A percentile compares a stretch with the other conserved stretches of the same genome.
phyloP scores from a whole-genome alignment of 23 red algal species.

The Rhodosorus marinus region DNA sequence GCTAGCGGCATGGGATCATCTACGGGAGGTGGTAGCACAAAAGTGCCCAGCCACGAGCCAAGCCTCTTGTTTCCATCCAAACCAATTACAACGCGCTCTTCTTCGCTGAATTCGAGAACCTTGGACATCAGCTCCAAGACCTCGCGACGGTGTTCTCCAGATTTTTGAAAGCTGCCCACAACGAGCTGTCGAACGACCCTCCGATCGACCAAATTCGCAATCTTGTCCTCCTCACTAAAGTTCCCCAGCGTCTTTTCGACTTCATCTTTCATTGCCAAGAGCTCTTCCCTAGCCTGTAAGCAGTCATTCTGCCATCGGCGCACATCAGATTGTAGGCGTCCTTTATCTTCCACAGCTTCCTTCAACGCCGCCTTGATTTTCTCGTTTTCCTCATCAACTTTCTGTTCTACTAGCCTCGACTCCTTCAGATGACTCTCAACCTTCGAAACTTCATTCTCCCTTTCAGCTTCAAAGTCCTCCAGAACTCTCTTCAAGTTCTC shows the following conservation, averaged over 20 bases:
- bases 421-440: not conserved
- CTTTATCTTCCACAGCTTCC: not conserved
- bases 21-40: conserved; percentile 38
- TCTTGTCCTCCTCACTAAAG: conserved; percentile 4
- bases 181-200: conserved; percentile 57
- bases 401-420: not conserved
- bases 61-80: conserved; percentile 29
- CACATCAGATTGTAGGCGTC: not conserved
- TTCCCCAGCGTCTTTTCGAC: not conserved
- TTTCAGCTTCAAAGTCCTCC: not conserved
- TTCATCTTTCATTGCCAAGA: not conserved
- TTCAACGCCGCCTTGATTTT: not conserved
- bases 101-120: conserved; percentile 41
- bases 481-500: not conserved
- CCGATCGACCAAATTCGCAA: conserved; percentile 48
- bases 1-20: conserved; percentile 23
- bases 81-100: conserved; percentile 36
- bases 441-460: not conserved
- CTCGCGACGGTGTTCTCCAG: conserved; percentile 22
- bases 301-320: not conserved
- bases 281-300: not conserved
- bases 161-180: conserved; percentile 52
- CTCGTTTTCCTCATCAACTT: not conserved
- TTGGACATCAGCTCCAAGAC: conserved; percentile 58
- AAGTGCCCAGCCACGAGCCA: conserved; percentile 22